Conservation (phyloP, 2,329 filamentous ascomycete species). For the Fonsecaea multimorphosa region DNA sequence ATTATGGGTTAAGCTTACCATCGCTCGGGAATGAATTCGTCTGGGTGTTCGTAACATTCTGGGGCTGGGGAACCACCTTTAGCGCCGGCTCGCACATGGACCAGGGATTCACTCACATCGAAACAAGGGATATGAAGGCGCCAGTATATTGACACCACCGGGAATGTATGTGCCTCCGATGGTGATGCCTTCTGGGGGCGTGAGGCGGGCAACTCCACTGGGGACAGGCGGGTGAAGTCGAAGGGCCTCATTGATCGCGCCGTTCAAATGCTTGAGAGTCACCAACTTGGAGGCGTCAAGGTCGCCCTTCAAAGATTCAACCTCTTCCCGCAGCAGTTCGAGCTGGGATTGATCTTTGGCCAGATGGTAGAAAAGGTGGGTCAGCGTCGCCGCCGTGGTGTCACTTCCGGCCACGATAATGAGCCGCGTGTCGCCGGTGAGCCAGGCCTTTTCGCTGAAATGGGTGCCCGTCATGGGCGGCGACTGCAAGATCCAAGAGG, state of each 20-base stretch:
- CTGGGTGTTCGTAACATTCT: slow-evolving; percentile 31
- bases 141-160: slow-evolving; percentile 37
- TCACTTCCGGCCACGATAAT: slow-evolving; percentile 47
- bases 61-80: slow-evolving; percentile 42
- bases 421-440: slow-evolving; percentile 41
- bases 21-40: slow-evolving; percentile 49
- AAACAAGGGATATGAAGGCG: slow-evolving; percentile 34
- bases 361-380: slow-evolving; percentile 50
- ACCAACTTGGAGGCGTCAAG: slow-evolving; percentile 43
- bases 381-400: slow-evolving; percentile 50
- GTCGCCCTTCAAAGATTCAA: slow-evolving; percentile 42
- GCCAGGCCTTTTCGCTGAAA: slow-evolving; percentile 13
- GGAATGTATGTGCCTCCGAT: slow-evolving; percentile 46
- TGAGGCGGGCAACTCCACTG: slow-evolving; percentile 45
- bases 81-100: neutral
- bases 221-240: slow-evolving; percentile 50
- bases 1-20: slow-evolving; percentile 42
- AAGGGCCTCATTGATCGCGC: slow-evolving; percentile 51
- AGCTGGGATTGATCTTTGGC: slow-evolving; percentile 47
- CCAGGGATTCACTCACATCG: slow-evolving; percentile 37
- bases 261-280: slow-evolving; percentile 47
- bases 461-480: slow-evolving; percentile 7
- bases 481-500: slow-evolving; percentile 22
- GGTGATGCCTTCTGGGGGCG: slow-evolving; percentile 47
- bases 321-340: slow-evolving; percentile 47